A percentile compares a stretch with the other conserved stretches of the same genome.
phyloP scores from a whole-genome alignment of 1,284 basidiomycete genomes.

The Tetrapyrgos nigripes region DNA sequence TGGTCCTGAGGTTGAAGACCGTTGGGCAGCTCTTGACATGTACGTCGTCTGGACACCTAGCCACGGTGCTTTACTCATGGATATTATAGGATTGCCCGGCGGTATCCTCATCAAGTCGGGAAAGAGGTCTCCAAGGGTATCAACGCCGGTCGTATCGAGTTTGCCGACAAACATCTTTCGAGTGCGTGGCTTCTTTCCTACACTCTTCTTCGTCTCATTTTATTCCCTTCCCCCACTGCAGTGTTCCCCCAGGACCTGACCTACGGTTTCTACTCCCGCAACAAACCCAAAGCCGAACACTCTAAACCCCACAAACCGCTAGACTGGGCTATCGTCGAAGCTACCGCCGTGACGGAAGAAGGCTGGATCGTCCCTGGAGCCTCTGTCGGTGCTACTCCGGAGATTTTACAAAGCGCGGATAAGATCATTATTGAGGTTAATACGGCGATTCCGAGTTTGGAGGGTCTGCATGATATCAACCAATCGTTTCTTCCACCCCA shows the following conservation, averaged over 20 bases:
- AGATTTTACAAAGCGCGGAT: slow-evolving; percentile 55
- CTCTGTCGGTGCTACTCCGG: slow-evolving; percentile 57
- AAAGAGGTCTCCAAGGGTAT: slow-evolving; percentile 57
- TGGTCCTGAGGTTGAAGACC: slow-evolving; percentile 55
- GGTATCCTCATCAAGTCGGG: slow-evolving; percentile 59
- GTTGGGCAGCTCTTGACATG: slow-evolving; percentile 54
- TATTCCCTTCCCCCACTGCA: slow-evolving; percentile 14
- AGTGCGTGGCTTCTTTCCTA: slow-evolving; percentile 31
- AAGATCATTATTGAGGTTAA: slow-evolving; percentile 62
- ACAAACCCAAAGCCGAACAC: slow-evolving; percentile 37
- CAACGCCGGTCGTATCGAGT: slow-evolving; percentile 52
- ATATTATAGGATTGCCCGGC: slow-evolving; percentile 46
- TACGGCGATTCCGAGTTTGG: slow-evolving; percentile 50
- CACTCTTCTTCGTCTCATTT: background rate
- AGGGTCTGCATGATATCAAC: slow-evolving; percentile 58
- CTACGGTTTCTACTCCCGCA: slow-evolving; percentile 54
- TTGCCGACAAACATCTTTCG: slow-evolving; percentile 53
- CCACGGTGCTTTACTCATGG: background rate
- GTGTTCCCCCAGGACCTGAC: slow-evolving; percentile 58
- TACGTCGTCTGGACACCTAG: slow-evolving; percentile 21
- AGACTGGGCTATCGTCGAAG: slow-evolving; percentile 60
- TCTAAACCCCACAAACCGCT: slow-evolving; percentile 51
- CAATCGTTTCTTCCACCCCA: slow-evolving; percentile 51
- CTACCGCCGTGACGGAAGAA: slow-evolving; percentile 57
- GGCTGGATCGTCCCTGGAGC: slow-evolving; percentile 56